Evolutionary conservation across 2,329 filamentous ascomycete genomes (phyloP).

Genomic region (Penicillium griseofulvum): DNA sequence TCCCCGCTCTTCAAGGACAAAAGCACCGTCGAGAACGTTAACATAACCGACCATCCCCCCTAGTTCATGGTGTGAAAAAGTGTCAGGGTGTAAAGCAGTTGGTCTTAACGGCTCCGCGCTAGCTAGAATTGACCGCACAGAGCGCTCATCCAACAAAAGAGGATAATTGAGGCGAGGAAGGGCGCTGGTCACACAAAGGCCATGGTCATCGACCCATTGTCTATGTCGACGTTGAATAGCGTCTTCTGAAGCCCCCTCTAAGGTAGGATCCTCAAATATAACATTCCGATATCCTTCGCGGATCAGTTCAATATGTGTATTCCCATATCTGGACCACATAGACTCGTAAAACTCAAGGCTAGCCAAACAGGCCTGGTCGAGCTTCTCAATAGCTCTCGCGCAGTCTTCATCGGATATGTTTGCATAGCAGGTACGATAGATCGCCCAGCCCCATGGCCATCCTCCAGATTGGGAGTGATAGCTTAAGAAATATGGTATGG

Average conservation of each 20-base stretch:
- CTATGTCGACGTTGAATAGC: slow-evolving; percentile 3
- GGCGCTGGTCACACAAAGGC: background rate
- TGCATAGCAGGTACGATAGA: background rate
- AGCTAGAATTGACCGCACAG: slow-evolving; percentile 9
- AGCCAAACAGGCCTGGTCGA: slow-evolving; percentile 5
- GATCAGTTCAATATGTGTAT: background rate
- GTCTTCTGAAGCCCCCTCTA: slow-evolving; percentile 6
- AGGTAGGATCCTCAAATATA: slow-evolving; percentile 4
- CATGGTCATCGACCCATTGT: slow-evolving; percentile 8
- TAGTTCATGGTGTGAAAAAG: background rate
- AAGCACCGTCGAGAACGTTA: slow-evolving; percentile 4
- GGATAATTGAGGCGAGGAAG: slow-evolving; percentile 6
- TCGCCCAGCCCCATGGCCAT: background rate
- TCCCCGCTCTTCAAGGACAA: background rate
- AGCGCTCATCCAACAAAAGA: slow-evolving; percentile 7
- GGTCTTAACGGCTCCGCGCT: slow-evolving; percentile 4
- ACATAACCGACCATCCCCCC: slow-evolving; percentile 6
- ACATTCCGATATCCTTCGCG: slow-evolving; percentile 12
- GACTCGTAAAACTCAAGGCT: background rate
- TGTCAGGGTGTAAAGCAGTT: background rate
- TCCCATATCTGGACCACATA: background rate
- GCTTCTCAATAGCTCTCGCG: slow-evolving; percentile 2
- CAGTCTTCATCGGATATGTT: background rate
- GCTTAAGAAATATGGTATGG: background rate
- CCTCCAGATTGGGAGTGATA: background rate